A percentile compares a stretch with the other conserved stretches of the same genome.
Evolutionary conservation across 2,329 filamentous ascomycete genomes (phyloP).

Genomic region (Neonectria faginata): DNA sequence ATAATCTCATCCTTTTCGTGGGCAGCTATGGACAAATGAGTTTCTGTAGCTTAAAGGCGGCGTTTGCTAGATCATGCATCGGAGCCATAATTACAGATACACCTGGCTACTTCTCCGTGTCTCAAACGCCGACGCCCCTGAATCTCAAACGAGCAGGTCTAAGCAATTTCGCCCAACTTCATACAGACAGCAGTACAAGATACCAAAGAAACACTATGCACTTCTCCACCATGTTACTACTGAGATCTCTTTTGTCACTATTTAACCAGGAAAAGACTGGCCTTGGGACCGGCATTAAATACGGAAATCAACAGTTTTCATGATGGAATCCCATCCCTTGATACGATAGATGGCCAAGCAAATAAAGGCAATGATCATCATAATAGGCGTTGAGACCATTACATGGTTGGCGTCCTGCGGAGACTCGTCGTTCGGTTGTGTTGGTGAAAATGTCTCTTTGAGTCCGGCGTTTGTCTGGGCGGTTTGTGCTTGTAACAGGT

Average conservation of each 20-base stretch:
- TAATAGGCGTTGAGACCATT: background rate
- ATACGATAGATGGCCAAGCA: background rate
- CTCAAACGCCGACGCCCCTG: no score
- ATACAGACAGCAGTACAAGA: no score
- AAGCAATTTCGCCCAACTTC: no score
- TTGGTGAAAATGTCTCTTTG: background rate
- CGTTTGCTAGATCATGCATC: no score
- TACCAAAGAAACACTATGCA: no score
- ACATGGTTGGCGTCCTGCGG: background rate
- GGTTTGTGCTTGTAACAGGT: background rate
- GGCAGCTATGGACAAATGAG: no score
- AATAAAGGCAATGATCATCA: background rate
- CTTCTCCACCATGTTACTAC: background rate
- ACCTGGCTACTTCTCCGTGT: no score
- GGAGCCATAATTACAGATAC: no score
- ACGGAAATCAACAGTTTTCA: background rate
- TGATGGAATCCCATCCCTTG: background rate
- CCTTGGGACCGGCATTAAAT: background rate
- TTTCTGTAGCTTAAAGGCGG: no score
- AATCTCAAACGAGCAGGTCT: no score
- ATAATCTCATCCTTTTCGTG: no score
- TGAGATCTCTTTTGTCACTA: background rate
- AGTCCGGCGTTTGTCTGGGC: background rate
- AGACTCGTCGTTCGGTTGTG: background rate
- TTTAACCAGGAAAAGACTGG: background rate